phyloP scores from a whole-genome alignment of 2,329 filamentous ascomycete species.

The Talaromyces sp. region DNA sequence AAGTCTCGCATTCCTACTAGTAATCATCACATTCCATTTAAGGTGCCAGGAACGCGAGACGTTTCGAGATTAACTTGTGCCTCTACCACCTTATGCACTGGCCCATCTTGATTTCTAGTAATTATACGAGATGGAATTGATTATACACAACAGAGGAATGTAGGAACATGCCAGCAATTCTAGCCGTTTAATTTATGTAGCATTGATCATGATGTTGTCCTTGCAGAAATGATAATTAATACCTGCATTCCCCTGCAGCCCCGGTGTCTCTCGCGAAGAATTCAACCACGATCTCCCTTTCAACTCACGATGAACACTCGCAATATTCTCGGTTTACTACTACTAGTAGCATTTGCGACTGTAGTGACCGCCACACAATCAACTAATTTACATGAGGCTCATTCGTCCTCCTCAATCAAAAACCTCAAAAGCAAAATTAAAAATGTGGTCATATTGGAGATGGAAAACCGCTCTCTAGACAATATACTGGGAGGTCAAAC shows the following conservation, averaged over 20 bases:
- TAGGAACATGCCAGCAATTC: too few species aligned
- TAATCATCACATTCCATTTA: too few species aligned
- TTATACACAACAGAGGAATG: too few species aligned
- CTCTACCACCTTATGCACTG: too few species aligned
- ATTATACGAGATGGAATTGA: too few species aligned
- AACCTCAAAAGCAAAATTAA: constrained; percentile 41
- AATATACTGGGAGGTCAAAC: constrained; percentile 49
- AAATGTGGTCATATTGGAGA: constrained; percentile 40
- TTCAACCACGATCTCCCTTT: background rate
- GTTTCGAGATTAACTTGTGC: too few species aligned
- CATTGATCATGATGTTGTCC: too few species aligned
- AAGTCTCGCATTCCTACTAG: too few species aligned
- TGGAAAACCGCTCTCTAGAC: constrained; percentile 52
- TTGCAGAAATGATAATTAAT: background rate
- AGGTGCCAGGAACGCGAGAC: too few species aligned
- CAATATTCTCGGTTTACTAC: constrained; percentile 26
- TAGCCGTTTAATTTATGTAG: too few species aligned
- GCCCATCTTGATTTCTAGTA: too few species aligned
- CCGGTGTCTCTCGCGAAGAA: background rate
- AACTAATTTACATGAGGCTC: constrained; percentile 2
- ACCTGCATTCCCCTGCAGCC: background rate
- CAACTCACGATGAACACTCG: constrained; percentile 24
- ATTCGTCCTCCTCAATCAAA: constrained; percentile 14
- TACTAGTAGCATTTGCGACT: constrained; percentile 21
- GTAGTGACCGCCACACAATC: constrained; percentile 19